Base-by-base conservation (phyloP, 805 yeast genomes). In the Kodamaea lidongshanica region DNA sequence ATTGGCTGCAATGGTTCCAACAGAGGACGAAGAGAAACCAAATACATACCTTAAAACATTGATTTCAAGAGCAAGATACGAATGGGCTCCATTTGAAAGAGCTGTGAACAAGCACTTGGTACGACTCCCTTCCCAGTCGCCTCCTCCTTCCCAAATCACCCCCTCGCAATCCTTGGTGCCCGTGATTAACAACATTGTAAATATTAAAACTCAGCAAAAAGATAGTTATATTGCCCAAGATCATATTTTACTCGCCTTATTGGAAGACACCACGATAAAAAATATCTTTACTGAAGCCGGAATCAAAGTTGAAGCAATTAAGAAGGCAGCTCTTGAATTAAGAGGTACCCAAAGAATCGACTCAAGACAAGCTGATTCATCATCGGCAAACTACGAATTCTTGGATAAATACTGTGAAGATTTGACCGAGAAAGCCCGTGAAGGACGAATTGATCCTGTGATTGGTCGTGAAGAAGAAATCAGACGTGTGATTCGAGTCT, bases 381-480 rank as follows among this genome's bases (percentile, higher is more conserved):
- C n/a, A n/a, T 82, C 89, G 9, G 75, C 81, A 31, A 71, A 80
- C 39, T 76, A 72, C 41, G 98, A 92, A 55, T 92, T 85, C 48
- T 65, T 92, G 46, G 63, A 73, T 38, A 92, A 92, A 54, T 92
- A 92, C 56, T 95, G 97, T 37, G 74, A 81, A 42, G 96, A 92
- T 56, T 72, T 92, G 68, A 92, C 98, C 1, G 94, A 85, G 47
- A 77, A 76, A 55, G 98, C 98, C 7, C 70, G 94, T 42, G 79
- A 82, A 52, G 98, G 98, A 52, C 86, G 84, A 54, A 77, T 92
- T 36, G 98, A 92, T 58, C 98, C 98, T 3, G 98, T 92, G 25
- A 92, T 92, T 52, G 98, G 98, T 34, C 82, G 98, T 65, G 98
- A 92, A 57, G 98, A 92, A 59, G 98, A 92, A 63, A 92, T 92